These are phyloP conservation scores for Eucalyptus cloeziana DNA, from an alignment of 345 rosid species.

Conservation along the genomic window DNA sequence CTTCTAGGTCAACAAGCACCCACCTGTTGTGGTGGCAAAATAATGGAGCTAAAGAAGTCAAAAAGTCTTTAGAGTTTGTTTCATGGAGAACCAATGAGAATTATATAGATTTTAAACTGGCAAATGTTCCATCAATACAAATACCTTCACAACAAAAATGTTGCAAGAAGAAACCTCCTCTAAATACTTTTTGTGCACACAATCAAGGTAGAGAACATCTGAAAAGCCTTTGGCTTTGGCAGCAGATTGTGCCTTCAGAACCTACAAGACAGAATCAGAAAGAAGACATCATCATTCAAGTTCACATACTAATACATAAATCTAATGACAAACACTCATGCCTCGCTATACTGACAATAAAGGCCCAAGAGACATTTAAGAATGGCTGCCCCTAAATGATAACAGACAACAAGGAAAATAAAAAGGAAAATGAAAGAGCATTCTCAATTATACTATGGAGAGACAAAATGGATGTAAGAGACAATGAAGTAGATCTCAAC, in stretches of 20 bases:
- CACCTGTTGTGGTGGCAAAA: not conserved
- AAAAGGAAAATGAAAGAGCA: not conserved
- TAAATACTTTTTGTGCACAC: slow-evolving; percentile 67
- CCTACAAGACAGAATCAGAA: slow-evolving; percentile 19
- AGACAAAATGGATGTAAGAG: not conserved
- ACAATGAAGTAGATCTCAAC: not conserved
- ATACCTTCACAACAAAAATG: slow-evolving; percentile 75
- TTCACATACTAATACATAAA: not conserved
- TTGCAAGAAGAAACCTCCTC: slow-evolving; percentile 98
- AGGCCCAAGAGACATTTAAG: not conserved
- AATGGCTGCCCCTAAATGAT: not conserved
- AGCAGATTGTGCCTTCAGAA: slow-evolving; percentile 73
- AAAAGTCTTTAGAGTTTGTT: not conserved
- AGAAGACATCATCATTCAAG: not conserved
- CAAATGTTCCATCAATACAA: not conserved
- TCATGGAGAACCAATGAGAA: not conserved
- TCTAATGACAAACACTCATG: not conserved
- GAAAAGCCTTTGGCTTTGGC: slow-evolving; percentile 86
- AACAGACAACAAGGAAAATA: not conserved
- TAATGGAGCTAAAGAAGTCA: not conserved
- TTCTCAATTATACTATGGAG: not conserved
- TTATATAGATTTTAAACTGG: not conserved
- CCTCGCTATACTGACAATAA: not conserved
- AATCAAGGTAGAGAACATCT: slow-evolving; percentile 89
- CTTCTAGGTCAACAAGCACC: not conserved